Base-by-base conservation (phyloP, 257 asterid species). In the Cruciata laevipes region DNA sequence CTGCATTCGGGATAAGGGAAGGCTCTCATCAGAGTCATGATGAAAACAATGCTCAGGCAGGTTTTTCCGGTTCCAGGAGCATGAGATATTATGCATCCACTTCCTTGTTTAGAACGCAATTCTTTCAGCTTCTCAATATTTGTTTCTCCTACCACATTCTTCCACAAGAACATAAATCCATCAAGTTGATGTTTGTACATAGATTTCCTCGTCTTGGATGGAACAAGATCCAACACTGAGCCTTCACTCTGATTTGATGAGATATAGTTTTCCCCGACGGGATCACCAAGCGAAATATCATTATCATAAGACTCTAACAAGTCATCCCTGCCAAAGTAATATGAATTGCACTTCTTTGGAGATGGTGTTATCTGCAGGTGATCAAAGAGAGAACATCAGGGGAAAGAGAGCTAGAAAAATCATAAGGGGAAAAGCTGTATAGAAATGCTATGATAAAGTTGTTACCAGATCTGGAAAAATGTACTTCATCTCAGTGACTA, bases 41-140 rank as follows among this genome's bases (percentile, higher is more conserved):
- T 84, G 67, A 92, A 89, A 38, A 84, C 87, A 33, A 91, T 76
- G 8, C 88, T 78, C 42, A 89, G 83, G 17, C 84, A 83, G 63
- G 93, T 84, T 75, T 92, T 87, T 66, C 98, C 96, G 0, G 97
- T 89, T 30, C 97, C 95, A n/a, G 96, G 98, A 4, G 89, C 94
- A 57, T 91, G 98, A 3, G 95, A 89, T 61, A 91, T 86, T 47
- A 91, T 86, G 83, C 96, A 87, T 70, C 98, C 95, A 7, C 81
- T 73, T 51, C 96, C 89, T 0, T 74, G 80, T 4, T 40, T 32
- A 0, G 78, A 68, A 0, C 71, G 79, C 11, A 42, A 78, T 13
- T 42, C 59, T 33, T n/a, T 37, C 42, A 85, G 81, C 14, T 83
- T 83, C 52, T 91, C 74, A 16, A 87, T 57, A 37, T 21, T 32